phyloP scores from a whole-genome alignment of 2,329 filamentous ascomycete genomes.

The Pestalotiopsis sp. region DNA sequence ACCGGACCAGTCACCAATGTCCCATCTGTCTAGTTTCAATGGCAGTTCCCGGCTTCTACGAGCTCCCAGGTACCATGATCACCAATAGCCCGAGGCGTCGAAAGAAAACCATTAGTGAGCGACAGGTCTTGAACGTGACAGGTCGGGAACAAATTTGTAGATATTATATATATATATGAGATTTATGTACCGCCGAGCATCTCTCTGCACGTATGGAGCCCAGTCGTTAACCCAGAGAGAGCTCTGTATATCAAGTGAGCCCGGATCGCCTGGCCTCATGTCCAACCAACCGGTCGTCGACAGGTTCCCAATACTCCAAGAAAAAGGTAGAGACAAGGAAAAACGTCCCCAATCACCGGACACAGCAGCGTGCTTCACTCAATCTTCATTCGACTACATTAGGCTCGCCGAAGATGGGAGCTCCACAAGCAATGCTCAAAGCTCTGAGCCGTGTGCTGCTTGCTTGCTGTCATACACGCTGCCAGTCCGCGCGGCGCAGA shows the following conservation, averaged over 20 bases:
- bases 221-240: background rate
- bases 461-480: background rate
- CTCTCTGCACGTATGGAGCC: background rate
- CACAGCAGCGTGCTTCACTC: background rate
- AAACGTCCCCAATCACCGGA: background rate
- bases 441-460: background rate
- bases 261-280: background rate
- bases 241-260: background rate
- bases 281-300: background rate
- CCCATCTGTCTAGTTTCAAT: too few relatives aligned
- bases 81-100: too few relatives aligned
- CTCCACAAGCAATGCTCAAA: background rate
- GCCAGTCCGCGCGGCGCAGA: background rate
- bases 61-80: too few relatives aligned
- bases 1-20: too few relatives aligned
- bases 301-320: background rate
- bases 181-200: slow-evolving; percentile 4
- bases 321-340: background rate
- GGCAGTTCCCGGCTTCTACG: too few relatives aligned
- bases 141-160: background rate
- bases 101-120: too few relatives aligned
- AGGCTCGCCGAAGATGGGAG: background rate
- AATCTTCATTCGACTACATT: background rate
- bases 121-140: background rate
- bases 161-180: slow-evolving; percentile 4